Base-by-base conservation (phyloP, 2,329 filamentous ascomycete genomes). In the Leptographium procerum region DNA sequence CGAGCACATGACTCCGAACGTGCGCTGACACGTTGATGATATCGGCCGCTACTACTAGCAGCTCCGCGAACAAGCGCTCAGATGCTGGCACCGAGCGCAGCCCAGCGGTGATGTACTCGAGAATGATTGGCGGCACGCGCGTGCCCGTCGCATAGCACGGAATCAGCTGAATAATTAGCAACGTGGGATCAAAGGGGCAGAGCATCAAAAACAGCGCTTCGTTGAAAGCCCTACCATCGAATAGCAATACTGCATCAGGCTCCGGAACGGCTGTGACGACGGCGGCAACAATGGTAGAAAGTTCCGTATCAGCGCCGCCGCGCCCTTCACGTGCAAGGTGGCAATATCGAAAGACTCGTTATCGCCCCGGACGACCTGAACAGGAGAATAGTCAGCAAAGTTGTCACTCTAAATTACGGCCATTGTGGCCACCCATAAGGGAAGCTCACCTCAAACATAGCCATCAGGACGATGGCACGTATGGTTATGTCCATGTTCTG, bases 241-340 rank as follows among this genome's bases (percentile, higher is more conserved):
- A 64, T 77, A 83, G 59, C 79, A 76, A 40, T 84, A 68, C 61
- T 83, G 79, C 16, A 83, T 63, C 57, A 84, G 75, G 6, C 77
- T 75, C 36, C 77, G 73, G 61, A 81, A 72, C 5, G 79, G 77
- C 53, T 75, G 72, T 26, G 73, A 68, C 0, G 72, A 69, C 0
- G 68, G 65, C 10, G 69, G 63, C 2, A 69, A 67, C 40, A 73
- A 65, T 1, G 76, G 76, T 6, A 75, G 65, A 59, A 74, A 73
- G 51, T 69, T 73, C 59, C 76, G 75, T 22, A 85, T 70, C n/a
- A 86, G 68, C 13, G 83, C 81, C 51, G 80, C 74, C 2, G 81
- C 82, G 1, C 83, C 83, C 64, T 78, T 73, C 52, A 85, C 76
- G 66, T 86, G 83, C 7, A 77, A 77, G 56, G 76, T 77, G 61